A percentile compares a stretch with the other conserved stretches of the same genome.
phyloP scores from a whole-genome alignment of 768 basidiomycete genomes.

The Rickenella mellea region DNA sequence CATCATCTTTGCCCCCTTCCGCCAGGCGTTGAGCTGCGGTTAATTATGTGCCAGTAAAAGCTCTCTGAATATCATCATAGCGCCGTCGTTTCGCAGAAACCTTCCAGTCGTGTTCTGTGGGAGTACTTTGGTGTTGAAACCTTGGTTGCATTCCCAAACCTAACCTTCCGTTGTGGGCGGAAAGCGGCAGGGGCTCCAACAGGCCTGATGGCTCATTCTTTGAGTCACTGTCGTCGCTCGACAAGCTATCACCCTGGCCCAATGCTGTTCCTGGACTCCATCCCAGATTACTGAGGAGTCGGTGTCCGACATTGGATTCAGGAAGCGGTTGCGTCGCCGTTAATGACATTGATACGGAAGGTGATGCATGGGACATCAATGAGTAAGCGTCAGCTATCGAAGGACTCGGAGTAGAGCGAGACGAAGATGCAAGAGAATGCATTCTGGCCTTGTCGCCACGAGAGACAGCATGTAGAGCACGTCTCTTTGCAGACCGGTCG shows the following conservation, averaged over 20 bases:
- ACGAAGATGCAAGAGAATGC: slow-evolving; percentile 7
- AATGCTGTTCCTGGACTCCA: slow-evolving; percentile 63
- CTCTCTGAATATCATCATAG: background rate
- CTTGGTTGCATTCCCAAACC: slow-evolving; percentile 41
- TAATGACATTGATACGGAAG: slow-evolving; percentile 20
- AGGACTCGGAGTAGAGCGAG: slow-evolving; percentile 6
- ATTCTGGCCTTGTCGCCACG: slow-evolving; percentile 46
- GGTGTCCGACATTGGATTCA: slow-evolving; percentile 56
- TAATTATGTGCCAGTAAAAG: too few species aligned
- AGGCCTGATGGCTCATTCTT: slow-evolving; percentile 17
- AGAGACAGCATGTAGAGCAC: slow-evolving; percentile 45
- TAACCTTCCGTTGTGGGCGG: slow-evolving; percentile 30
- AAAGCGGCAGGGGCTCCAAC: slow-evolving; percentile 30
- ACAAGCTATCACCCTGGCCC: slow-evolving; percentile 1
- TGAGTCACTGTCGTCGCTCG: background rate
- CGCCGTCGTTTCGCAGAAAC: background rate
- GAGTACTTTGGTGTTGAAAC: background rate
- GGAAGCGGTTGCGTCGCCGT: slow-evolving; percentile 41
- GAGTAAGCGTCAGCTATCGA: slow-evolving; percentile 9
- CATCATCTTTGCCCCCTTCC: too few species aligned
- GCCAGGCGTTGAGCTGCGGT: too few species aligned
- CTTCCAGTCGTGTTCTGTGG: background rate
- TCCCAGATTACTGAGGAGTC: slow-evolving; percentile 61
- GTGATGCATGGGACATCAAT: slow-evolving; percentile 5
- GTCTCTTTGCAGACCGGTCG: slow-evolving; percentile 65